Conservation (phyloP, 805 yeast genomes). For the Schwanniomyces sp. region DNA sequence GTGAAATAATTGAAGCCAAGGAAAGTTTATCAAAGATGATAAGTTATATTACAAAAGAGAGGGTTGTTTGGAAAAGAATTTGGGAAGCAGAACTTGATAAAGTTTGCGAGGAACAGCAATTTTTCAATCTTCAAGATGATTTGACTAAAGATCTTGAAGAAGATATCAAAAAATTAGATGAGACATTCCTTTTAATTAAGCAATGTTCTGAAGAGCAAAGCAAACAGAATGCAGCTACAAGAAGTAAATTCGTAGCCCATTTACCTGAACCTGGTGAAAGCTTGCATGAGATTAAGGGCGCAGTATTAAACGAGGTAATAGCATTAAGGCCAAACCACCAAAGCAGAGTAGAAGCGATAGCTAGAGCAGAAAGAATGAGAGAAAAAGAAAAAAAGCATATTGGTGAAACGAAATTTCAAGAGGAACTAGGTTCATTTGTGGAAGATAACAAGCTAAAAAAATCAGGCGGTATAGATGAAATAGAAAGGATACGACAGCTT, state of each 20-base stretch:
- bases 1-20: slow-evolving; percentile 64
- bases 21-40: slow-evolving; percentile 52
- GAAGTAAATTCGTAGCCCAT: slow-evolving; percentile 41
- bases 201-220: slow-evolving; percentile 77
- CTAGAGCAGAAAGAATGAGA: slow-evolving; percentile 79
- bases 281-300: slow-evolving; percentile 63
- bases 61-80: slow-evolving; percentile 81
- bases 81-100: slow-evolving; percentile 92
- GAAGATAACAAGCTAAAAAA: slow-evolving; percentile 72
- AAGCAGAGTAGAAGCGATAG: slow-evolving; percentile 82
- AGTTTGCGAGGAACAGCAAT: slow-evolving; percentile 92
- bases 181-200: slow-evolving; percentile 79
- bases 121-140: slow-evolving; percentile 86
- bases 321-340: slow-evolving; percentile 84
- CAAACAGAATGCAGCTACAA: slow-evolving; percentile 51
- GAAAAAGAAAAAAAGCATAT: slow-evolving; percentile 64
- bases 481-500: slow-evolving; percentile 65
- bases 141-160: slow-evolving; percentile 75
- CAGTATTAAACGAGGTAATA: slow-evolving; percentile 75
- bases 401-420: slow-evolving; percentile 66
- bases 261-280: slow-evolving; percentile 65
- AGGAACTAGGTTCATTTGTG: slow-evolving; percentile 83
- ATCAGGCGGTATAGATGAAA: slow-evolving; percentile 87
- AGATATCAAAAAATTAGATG: slow-evolving; percentile 76
- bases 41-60: slow-evolving; percentile 65